Evolutionary conservation across 2,329 filamentous ascomycete genomes (phyloP).

Genomic region (Phoma sp.): DNA sequence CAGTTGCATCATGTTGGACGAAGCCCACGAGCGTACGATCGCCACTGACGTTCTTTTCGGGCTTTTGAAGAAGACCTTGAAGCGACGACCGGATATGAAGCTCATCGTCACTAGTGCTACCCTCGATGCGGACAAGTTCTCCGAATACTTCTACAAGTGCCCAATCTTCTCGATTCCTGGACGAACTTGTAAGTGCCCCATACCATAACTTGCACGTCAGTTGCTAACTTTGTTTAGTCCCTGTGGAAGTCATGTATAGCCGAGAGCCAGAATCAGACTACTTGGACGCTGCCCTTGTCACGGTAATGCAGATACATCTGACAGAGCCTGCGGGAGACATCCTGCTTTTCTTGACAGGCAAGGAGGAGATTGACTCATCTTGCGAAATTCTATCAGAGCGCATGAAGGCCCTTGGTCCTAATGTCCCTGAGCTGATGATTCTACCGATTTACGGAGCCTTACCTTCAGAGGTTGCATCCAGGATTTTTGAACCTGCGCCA

Average conservation of each 20-base stretch:
- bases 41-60: constrained; percentile 98
- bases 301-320: constrained; percentile 97
- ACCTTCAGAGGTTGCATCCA: constrained; percentile 90
- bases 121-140: constrained; percentile 96
- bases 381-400: constrained; percentile 92
- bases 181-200: constrained; percentile 66
- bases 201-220: too few species aligned
- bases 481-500: constrained; percentile 92
- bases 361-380: constrained; percentile 95
- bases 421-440: constrained; percentile 89
- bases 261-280: constrained; percentile 96
- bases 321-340: constrained; percentile 93
- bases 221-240: constrained; percentile 52
- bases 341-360: constrained; percentile 93
- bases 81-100: constrained; percentile 86
- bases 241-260: constrained; percentile 95
- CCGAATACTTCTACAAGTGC: constrained; percentile 91
- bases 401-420: constrained; percentile 92
- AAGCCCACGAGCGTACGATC: constrained; percentile 96
- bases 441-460: constrained; percentile 95
- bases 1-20: constrained; percentile 97
- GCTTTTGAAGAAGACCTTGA: constrained; percentile 86
- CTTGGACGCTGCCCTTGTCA: constrained; percentile 89
- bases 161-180: constrained; percentile 97
- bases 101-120: constrained; percentile 99